phyloP scores from a whole-genome alignment of 805 yeast genomes.

The Cyberlindnera meyerae region DNA sequence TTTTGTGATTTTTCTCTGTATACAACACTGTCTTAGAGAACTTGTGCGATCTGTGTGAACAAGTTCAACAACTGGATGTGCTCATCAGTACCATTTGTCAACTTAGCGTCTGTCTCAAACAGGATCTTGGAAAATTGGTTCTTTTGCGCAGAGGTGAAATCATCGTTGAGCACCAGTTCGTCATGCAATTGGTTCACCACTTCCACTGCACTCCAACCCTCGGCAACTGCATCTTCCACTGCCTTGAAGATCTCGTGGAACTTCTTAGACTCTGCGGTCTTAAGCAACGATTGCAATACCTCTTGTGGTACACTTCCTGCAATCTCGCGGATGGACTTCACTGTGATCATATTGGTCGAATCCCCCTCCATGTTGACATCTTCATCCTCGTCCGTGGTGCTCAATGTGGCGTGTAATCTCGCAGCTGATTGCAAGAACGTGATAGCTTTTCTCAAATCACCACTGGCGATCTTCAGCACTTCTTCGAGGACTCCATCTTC shows the following conservation, averaged over 20 bases:
- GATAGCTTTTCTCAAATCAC: slow-evolving; percentile 91
- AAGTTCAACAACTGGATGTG: slow-evolving; percentile 74
- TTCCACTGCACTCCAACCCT: slow-evolving; percentile 80
- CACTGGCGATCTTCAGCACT: slow-evolving; percentile 69
- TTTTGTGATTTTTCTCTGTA: not conserved
- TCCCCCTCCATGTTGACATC: slow-evolving; percentile 35
- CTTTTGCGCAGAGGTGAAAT: slow-evolving; percentile 48
- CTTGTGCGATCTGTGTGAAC: slow-evolving; percentile 44
- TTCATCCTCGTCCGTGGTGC: slow-evolving; percentile 30
- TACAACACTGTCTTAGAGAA: too few relatives aligned
- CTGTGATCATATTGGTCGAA: too few relatives aligned
- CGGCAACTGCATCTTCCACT: slow-evolving; percentile 49
- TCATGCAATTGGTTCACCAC: slow-evolving; percentile 70
- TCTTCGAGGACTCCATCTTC: slow-evolving; percentile 52
- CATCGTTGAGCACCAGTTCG: slow-evolving; percentile 50
- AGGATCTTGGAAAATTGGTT: slow-evolving; percentile 58
- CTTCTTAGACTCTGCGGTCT: slow-evolving; percentile 30
- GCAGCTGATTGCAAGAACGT: slow-evolving; percentile 85
- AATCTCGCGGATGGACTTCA: slow-evolving; percentile 53
- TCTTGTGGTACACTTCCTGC: slow-evolving; percentile 68
- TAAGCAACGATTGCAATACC: slow-evolving; percentile 38
- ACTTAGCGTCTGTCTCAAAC: slow-evolving; percentile 68
- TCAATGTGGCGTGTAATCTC: slow-evolving; percentile 36
- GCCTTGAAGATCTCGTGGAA: slow-evolving; percentile 32
- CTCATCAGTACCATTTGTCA: slow-evolving; percentile 86